phyloP scores from a whole-genome alignment of 2,329 filamentous ascomycete species.

The Phoma herbarum region DNA sequence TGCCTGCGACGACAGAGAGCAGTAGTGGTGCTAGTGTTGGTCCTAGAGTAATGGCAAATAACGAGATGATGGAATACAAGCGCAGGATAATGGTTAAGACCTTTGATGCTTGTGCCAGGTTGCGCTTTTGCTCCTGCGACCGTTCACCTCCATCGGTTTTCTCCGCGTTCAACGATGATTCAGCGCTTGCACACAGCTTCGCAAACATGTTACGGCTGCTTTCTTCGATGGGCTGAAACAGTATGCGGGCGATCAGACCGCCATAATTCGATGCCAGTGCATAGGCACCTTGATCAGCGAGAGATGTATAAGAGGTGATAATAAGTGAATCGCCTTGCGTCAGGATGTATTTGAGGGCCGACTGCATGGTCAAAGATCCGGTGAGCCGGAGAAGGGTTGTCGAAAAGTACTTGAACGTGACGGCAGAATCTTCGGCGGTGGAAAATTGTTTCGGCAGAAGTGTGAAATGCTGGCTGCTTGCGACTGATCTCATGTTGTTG shows the following conservation, averaged over 20 bases:
- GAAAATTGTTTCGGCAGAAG: slow-evolving; percentile 63
- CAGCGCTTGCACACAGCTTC: slow-evolving; percentile 68
- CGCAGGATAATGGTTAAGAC: slow-evolving; percentile 73
- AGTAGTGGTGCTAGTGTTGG: slow-evolving; percentile 78
- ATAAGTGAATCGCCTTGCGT: slow-evolving; percentile 95
- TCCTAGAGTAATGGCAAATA: slow-evolving; percentile 73
- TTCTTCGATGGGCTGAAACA: slow-evolving; percentile 96
- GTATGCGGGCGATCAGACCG: slow-evolving; percentile 82
- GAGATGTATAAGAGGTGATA: slow-evolving; percentile 77
- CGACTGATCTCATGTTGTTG: slow-evolving; percentile 66
- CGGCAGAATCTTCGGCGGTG: slow-evolving; percentile 41
- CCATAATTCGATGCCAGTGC: slow-evolving; percentile 93
- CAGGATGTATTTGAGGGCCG: slow-evolving; percentile 87
- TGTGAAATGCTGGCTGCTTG: slow-evolving; percentile 70
- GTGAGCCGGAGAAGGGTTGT: slow-evolving; percentile 75
- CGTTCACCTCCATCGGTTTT: slow-evolving; percentile 10
- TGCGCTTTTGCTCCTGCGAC: slow-evolving; percentile 29
- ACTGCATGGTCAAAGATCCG: slow-evolving; percentile 86
- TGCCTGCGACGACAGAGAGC: slow-evolving; percentile 78
- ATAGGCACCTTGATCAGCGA: slow-evolving; percentile 88
- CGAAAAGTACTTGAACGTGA: slow-evolving; percentile 64
- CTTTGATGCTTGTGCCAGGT: slow-evolving; percentile 51
- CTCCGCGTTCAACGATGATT: slow-evolving; percentile 23
- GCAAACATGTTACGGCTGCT: slow-evolving; percentile 91
- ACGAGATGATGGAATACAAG: slow-evolving; percentile 77